These are phyloP conservation scores for Vigna mungo DNA, from an alignment of 306 rosid species.

Conservation along the genomic window DNA sequence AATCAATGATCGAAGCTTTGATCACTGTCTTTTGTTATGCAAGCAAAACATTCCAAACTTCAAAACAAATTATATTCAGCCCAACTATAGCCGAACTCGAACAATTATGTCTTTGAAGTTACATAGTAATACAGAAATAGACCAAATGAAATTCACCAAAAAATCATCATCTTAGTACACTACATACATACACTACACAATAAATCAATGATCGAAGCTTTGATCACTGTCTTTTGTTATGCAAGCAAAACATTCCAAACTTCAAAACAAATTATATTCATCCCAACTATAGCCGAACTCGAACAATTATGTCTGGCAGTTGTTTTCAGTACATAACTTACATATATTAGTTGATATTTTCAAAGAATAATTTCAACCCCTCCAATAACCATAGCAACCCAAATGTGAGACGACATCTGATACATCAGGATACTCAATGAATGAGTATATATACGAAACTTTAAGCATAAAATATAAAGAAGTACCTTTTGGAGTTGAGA, in stretches of 20 bases:
- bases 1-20: slow-evolving; percentile 3
- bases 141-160: slow-evolving; percentile 10
- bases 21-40: slow-evolving; percentile 29
- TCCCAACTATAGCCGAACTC: not conserved
- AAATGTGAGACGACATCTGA: not conserved
- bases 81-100: not conserved
- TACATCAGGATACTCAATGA: not conserved
- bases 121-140: not conserved
- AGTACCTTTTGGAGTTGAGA: slow-evolving; percentile 91
- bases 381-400: not conserved
- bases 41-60: slow-evolving; percentile 16
- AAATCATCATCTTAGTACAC: slow-evolving; percentile 6
- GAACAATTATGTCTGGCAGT: slow-evolving; percentile 8
- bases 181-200: not conserved
- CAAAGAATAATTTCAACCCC: slow-evolving; percentile 20
- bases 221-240: slow-evolving; percentile 28
- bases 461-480: slow-evolving; percentile 36
- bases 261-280: slow-evolving; percentile 16
- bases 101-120: not conserved
- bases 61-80: slow-evolving; percentile 11
- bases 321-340: not conserved
- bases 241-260: slow-evolving; percentile 15
- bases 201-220: slow-evolving; percentile 3
- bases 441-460: slow-evolving; percentile 26
- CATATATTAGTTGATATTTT: not conserved